Evolutionary conservation across 345 rosid species (phyloP).

Genomic region (Eucalyptus decipiens): DNA sequence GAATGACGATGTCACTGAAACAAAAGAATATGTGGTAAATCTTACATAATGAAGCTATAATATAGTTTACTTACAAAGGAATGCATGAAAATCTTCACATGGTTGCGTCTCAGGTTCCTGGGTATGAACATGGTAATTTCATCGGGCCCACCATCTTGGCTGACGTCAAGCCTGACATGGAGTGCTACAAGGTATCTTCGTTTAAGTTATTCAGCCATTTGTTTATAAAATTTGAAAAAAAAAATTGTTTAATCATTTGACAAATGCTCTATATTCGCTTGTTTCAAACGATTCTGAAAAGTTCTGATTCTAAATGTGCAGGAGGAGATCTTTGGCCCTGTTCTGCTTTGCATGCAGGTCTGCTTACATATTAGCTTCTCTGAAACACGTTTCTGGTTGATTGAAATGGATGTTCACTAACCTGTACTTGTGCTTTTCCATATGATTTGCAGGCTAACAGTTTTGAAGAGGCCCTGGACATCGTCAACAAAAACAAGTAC

Average conservation of each 20-base stretch:
- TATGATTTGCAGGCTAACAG: constrained; percentile 51
- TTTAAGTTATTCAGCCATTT: neutral
- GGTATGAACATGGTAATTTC: constrained; percentile 86
- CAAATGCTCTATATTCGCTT: neutral
- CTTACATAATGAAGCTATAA: neutral
- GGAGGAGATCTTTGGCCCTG: constrained; percentile 99
- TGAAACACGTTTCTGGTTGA: neutral
- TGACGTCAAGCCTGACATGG: constrained; percentile 82
- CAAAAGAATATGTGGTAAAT: neutral
- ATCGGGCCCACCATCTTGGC: constrained; percentile 90
- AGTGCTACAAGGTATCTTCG: constrained; percentile 80
- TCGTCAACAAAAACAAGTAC: constrained; percentile 82
- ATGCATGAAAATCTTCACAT: neutral
- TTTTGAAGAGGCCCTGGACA: constrained; percentile 80
- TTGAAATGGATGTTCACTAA: neutral
- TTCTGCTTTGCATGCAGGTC: constrained; percentile 91
- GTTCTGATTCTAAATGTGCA: constrained; percentile 11
- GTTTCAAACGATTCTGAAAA: neutral
- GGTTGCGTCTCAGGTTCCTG: constrained; percentile 53
- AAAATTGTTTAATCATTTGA: neutral
- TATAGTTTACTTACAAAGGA: neutral
- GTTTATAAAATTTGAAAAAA: neutral
- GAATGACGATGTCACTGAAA: neutral
- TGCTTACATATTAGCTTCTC: constrained; percentile 1
- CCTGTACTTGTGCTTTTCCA: neutral